Conservation (phyloP, 352 stramenopile species). For the Phytophthora litchii region DNA sequence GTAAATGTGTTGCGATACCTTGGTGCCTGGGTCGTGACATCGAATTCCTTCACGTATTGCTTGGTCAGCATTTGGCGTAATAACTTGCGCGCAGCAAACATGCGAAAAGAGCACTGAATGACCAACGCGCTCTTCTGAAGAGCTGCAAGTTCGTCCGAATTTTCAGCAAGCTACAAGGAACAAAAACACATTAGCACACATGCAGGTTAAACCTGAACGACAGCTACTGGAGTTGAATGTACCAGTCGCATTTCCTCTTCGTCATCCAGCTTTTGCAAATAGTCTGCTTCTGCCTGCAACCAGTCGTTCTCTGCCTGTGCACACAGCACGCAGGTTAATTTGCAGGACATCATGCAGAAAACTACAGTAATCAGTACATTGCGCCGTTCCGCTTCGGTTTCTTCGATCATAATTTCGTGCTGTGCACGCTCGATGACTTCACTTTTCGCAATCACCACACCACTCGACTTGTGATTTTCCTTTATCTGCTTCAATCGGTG, state of each 20-base stretch:
- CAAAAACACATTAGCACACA: background rate
- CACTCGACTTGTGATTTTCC: conserved; percentile 53
- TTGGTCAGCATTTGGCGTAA: conserved; percentile 54
- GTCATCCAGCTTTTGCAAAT: conserved; percentile 51
- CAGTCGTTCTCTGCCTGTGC: conserved; percentile 53
- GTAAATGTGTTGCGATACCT: conserved; percentile 66
- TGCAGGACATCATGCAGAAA: background rate
- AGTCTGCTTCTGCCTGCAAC: conserved; percentile 56
- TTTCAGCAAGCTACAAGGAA: conserved; percentile 47
- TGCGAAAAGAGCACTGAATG: conserved; percentile 65
- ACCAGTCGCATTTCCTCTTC: conserved; percentile 57
- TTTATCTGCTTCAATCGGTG: conserved; percentile 44
- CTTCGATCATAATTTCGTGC: conserved; percentile 55
- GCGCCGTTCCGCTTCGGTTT: conserved; percentile 51
- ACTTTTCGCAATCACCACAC: conserved; percentile 43
- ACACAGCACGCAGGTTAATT: conserved; percentile 3
- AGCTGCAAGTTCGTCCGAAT: conserved; percentile 33
- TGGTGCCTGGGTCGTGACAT: conserved; percentile 37
- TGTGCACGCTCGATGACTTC: conserved; percentile 61
- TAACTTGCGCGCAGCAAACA: conserved; percentile 55
- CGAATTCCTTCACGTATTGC: conserved; percentile 68
- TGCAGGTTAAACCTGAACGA: conserved; percentile 3
- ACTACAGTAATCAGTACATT: conserved; percentile 21
- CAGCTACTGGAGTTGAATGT: conserved; percentile 6
- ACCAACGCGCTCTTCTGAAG: conserved; percentile 48